A percentile compares a stretch with the other conserved stretches of the same genome.
Evolutionary conservation across 2,329 filamentous ascomycete genomes (phyloP).

Genomic region (Talaromyces sp.): DNA sequence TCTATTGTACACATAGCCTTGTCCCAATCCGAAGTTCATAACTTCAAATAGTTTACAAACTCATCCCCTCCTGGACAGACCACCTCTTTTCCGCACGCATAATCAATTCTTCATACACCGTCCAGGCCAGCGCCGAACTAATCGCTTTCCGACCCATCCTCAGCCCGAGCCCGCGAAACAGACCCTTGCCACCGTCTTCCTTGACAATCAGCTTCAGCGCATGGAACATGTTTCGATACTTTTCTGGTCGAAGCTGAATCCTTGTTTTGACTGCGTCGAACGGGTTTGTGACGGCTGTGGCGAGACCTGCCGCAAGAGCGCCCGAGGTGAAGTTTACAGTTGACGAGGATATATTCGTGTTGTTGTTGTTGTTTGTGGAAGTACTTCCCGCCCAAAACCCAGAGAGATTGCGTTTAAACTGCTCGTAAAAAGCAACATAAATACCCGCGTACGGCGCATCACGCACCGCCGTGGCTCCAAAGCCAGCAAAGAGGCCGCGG

Average conservation of each 20-base stretch:
- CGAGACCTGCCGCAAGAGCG: constrained; percentile 72
- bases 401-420: constrained; percentile 34
- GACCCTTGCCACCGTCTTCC: constrained; percentile 72
- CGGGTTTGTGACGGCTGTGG: constrained; percentile 87
- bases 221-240: constrained; percentile 77
- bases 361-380: not conserved
- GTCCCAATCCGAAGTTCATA: not conserved
- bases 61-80: constrained; percentile 22
- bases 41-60: constrained; percentile 11
- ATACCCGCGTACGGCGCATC: constrained; percentile 96
- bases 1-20: not conserved
- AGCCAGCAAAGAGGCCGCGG: constrained; percentile 86
- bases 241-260: constrained; percentile 79
- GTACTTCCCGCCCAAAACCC: constrained; percentile 12
- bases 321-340: constrained; percentile 84
- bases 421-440: constrained; percentile 91
- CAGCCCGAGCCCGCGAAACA: constrained; percentile 82
- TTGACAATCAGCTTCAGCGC: constrained; percentile 72
- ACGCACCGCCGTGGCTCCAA: constrained; percentile 85
- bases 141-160: constrained; percentile 88
- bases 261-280: constrained; percentile 96
- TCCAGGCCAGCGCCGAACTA: constrained; percentile 95
- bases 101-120: constrained; percentile 90
- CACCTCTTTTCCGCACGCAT: constrained; percentile 58
- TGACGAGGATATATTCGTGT: constrained; percentile 21